phyloP scores from a whole-genome alignment of 163 green algal species.

The Picocystis sp. region DNA sequence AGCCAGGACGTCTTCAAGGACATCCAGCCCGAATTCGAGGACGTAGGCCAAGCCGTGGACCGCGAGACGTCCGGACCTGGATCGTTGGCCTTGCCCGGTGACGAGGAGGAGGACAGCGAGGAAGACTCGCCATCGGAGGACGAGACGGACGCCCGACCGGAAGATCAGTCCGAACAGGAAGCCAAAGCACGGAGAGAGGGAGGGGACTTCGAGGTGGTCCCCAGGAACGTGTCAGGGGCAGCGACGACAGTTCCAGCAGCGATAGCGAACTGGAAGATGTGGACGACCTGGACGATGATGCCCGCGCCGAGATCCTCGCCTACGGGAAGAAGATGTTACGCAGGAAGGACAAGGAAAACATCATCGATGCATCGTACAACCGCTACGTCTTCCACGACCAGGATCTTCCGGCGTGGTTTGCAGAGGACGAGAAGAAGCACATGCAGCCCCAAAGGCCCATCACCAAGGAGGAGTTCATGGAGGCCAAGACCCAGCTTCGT shows the following conservation, averaged over 20 bases:
- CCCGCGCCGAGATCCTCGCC: conserved; percentile 18
- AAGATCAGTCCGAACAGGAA: too few relatives aligned
- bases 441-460: conserved; percentile 44
- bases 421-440: conserved; percentile 62
- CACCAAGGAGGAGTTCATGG: conserved; percentile 63
- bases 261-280: conserved; percentile 7
- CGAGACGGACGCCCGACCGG: too few relatives aligned
- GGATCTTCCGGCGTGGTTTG: conserved; percentile 77
- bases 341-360: conserved; percentile 61
- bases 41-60: conserved; percentile 18
- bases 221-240: not conserved
- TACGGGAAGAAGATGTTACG: conserved; percentile 62
- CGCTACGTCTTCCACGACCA: conserved; percentile 71
- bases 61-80: conserved; percentile 6
- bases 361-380: conserved; percentile 93
- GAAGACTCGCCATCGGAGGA: conserved; percentile 38
- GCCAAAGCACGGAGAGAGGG: too few relatives aligned
- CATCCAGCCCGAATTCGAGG: conserved; percentile 24
- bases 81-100: not conserved
- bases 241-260: conserved; percentile 12
- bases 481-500: conserved; percentile 48
- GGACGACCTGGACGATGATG: not conserved
- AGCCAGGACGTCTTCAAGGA: conserved; percentile 67
- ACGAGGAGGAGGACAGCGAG: conserved; percentile 5
- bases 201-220: too few relatives aligned